Conservation (phyloP, 1,139 yeast species). For the Eremothecium gossypii region DNA sequence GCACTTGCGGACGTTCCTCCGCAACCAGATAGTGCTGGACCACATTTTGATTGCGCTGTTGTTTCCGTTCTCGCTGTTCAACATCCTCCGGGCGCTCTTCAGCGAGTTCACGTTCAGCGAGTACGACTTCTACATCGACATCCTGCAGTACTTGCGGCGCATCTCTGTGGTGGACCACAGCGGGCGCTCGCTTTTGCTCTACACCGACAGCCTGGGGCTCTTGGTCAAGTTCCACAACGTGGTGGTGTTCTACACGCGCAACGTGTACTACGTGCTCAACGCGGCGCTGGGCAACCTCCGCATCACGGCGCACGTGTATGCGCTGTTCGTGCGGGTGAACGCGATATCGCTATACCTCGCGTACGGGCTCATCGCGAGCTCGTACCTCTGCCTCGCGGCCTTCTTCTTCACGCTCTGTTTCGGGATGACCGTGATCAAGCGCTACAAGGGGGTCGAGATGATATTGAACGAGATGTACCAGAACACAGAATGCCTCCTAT, state of each 20-base stretch:
- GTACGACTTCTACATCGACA: slow-evolving; percentile 21
- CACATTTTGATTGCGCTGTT: slow-evolving; percentile 22
- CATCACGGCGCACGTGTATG: slow-evolving; percentile 6
- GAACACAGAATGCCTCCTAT: slow-evolving; percentile 5
- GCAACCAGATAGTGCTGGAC: slow-evolving; percentile 23
- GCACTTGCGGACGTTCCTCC: slow-evolving; percentile 16
- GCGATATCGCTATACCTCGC: slow-evolving; percentile 14
- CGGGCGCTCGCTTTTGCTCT: slow-evolving; percentile 13
- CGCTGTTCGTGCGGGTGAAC: slow-evolving; percentile 8
- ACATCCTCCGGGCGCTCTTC: slow-evolving; percentile 21
- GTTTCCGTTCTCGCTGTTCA: slow-evolving; percentile 28
- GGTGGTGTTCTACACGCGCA: slow-evolving; percentile 20
- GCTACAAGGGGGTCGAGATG: slow-evolving; percentile 21
- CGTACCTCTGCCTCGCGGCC: slow-evolving; percentile 21
- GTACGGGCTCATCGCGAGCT: slow-evolving; percentile 25
- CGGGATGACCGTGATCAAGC: slow-evolving; percentile 19
- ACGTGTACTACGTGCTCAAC: slow-evolving; percentile 10
- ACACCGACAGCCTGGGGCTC: slow-evolving; percentile 17
- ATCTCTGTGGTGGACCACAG: slow-evolving; percentile 14
- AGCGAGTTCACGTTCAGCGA: slow-evolving; percentile 24
- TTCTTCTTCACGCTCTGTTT: slow-evolving; percentile 26
- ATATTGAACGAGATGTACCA: slow-evolving; percentile 10
- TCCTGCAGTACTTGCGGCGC: slow-evolving; percentile 15
- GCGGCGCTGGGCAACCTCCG: slow-evolving; percentile 5
- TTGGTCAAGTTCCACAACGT: slow-evolving; percentile 27